These are phyloP conservation scores for Xerocomus tenax DNA, from an alignment of 1,284 basidiomycete genomes.

Conservation along the genomic window DNA sequence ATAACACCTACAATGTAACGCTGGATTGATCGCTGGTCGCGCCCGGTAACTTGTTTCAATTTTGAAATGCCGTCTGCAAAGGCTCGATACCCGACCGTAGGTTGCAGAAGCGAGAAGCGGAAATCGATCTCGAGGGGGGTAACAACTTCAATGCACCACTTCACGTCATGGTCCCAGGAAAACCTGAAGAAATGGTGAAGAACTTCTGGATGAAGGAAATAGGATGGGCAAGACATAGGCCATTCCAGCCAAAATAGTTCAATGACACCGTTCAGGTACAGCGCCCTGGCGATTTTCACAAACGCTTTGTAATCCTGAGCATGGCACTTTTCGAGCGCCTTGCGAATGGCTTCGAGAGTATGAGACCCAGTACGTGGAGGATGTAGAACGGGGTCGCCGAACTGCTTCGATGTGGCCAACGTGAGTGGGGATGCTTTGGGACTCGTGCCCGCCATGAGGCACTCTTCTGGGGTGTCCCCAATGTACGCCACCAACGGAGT, in stretches of 20 bases:
- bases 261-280: neutral
- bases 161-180: neutral
- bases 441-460: neutral
- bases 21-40: too few species aligned
- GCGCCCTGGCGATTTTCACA: neutral
- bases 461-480: neutral
- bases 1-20: neutral
- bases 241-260: neutral
- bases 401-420: neutral
- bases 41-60: neutral
- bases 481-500: neutral
- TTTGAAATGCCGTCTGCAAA: neutral
- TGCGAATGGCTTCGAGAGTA: neutral
- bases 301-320: neutral
- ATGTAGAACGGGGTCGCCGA: neutral
- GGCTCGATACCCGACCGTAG: neutral
- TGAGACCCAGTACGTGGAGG: neutral
- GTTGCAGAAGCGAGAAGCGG: neutral
- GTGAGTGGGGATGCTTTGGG: neutral
- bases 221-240: neutral
- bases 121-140: neutral
- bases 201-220: neutral
- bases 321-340: neutral
- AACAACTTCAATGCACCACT: neutral
- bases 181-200: neutral